Conservation (phyloP, 2,329 filamentous ascomycete species). For the Botrytis fabae region DNA sequence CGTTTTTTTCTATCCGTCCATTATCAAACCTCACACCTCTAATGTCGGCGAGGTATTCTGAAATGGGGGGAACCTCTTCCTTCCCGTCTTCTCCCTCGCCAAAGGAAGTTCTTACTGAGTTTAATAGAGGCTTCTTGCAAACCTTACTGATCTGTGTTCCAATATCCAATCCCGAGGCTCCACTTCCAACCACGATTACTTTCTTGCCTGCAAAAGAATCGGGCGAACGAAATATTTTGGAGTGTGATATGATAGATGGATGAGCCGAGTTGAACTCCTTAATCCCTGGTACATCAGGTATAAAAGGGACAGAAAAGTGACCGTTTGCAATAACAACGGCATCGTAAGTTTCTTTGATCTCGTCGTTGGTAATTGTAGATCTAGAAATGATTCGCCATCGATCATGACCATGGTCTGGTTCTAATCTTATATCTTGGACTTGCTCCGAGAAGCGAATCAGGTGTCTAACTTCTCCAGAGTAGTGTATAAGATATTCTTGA, state of each 20-base stretch:
- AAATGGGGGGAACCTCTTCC: constrained; percentile 59
- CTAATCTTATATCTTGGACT: constrained; percentile 59
- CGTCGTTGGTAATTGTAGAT: constrained; percentile 34
- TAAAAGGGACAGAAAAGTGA: constrained; percentile 68
- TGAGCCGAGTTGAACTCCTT: constrained; percentile 58
- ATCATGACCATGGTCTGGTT: constrained; percentile 40
- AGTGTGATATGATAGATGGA: constrained; percentile 66
- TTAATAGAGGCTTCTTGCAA: constrained; percentile 61
- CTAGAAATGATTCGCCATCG: constrained; percentile 55
- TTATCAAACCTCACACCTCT: constrained; percentile 67
- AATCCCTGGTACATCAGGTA: constrained; percentile 64
- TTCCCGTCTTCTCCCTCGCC: constrained; percentile 41
- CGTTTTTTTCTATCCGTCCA: constrained; percentile 60
- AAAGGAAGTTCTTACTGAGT: constrained; percentile 59
- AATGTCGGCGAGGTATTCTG: constrained; percentile 53
- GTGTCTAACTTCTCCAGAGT: constrained; percentile 62
- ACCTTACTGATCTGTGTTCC: constrained; percentile 69
- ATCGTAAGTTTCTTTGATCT: constrained; percentile 51
- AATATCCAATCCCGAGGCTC: constrained; percentile 82
- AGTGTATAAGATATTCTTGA: constrained; percentile 70
- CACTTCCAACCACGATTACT: constrained; percentile 81
- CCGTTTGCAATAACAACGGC: constrained; percentile 75
- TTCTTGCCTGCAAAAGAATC: constrained; percentile 66
- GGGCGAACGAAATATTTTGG: constrained; percentile 75
- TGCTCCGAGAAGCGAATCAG: constrained; percentile 70